Base-by-base conservation (phyloP, 495 filamentous ascomycete species). In the Podospora australis region DNA sequence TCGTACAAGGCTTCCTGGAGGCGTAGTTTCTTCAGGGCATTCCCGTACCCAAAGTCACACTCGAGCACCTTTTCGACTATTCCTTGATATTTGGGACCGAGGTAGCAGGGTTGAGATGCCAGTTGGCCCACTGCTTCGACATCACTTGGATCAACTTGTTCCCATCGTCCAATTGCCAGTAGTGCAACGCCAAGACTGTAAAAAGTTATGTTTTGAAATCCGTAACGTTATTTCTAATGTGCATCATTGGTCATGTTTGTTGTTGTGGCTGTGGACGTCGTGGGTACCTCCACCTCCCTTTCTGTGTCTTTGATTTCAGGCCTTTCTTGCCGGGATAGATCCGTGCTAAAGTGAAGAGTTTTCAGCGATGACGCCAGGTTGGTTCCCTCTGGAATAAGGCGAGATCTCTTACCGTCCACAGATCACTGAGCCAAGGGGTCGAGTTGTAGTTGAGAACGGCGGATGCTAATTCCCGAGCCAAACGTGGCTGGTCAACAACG, bases 151-250 rank as follows among this genome's bases (percentile, higher is more conserved):
- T 49, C 44, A 3, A 58, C 24, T 23, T 16, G 32, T 1, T 53
- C 39, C 58, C 58, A 60, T 16, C 51, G 46, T 10, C 58, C 60
- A 14, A 64, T 61, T 9, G 51, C 42, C 2, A 64, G 50, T 6
- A 64, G 38, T n/a, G 53, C 53, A 4, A 57, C 57, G 0, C 60
- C 60, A 6, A 61, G 42, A n/a, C 43, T 52, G 36, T 57, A 60
- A 20, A 64, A 23, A 20, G 46, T 57, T 23, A 50, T 10, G 26
- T 64, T 64, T 8, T 50, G 52, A 19, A 64, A 50, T 0, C 60
- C 58, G 39, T 59, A 36, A n/a, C n/a, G n/a, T n/a, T n/a, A n/a
- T n/a, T n/a, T 36, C 5, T 36, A 36, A 10, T 36, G 34, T 6
- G 34, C 34, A 5, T 36, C 34, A 5, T 36, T 10, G 34, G 17